Evolutionary conservation across 768 basidiomycete species (phyloP), one percentile per base, ranked within the genome.

Genomic region (Ramaria rubella): DNA sequence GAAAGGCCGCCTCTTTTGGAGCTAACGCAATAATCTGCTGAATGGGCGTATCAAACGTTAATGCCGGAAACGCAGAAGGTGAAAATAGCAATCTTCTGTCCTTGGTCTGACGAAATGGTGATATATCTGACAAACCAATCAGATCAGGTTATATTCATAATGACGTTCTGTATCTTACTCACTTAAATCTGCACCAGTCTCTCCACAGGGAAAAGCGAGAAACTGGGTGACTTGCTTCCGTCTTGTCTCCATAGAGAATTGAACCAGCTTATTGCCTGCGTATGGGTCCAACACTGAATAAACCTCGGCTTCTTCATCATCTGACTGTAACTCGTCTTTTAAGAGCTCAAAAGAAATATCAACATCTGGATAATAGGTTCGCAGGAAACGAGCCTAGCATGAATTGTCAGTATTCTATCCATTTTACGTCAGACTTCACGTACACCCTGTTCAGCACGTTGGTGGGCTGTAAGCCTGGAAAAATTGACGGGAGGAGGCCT

Each of bases 331-430:
- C 56, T 83, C 75, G 26, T 80, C 77, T 50, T 79, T 68, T 44
- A 91, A 74, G 23, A 91, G 69, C 38, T 87, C 82, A n/a, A 78
- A 70, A 6, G 86, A 72, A n/a, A 92, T 73, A 58, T 90, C 86
- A 15, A 85, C 74, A 58, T 90, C 87, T 1, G 89, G 87, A 53
- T 85, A 76, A 67, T 79, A 77, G 4, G 81, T 83, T 44, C 85
- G 81, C 46, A 90, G 73, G 62, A 87, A 89, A 55, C 83, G 81
- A 14, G 85, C 78, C 89, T 92, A 58, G 17, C 19, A 45, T n/a
- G 33, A 48, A 17, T 57, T 46, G 33, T 45, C 49, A 43, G 51
- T 46, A 59, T 11, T 33, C 17, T 14, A 23, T 17, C n/a, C 61
- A 23, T 31, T 17, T 29, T 29, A 26, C 29, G 21, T 21, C 9